Conservation (phyloP, 2,329 filamentous ascomycete species). For the Lasiodiplodia hormozganensis region DNA sequence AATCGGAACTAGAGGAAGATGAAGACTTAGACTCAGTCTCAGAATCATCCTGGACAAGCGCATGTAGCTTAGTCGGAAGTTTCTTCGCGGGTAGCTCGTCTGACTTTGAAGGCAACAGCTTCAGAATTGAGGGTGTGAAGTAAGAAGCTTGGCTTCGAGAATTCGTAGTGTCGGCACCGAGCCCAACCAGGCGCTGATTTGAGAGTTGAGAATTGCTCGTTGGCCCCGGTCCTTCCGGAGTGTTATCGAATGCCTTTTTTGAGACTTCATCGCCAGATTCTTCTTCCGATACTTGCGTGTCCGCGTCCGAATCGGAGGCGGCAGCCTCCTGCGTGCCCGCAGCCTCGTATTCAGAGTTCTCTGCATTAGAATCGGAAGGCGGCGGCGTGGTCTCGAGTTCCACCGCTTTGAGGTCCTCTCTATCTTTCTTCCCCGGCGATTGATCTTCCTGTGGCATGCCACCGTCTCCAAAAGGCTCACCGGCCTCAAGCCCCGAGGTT, state of each 20-base stretch:
- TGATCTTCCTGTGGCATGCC: not conserved
- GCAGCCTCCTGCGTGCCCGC: not conserved
- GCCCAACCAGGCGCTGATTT: not conserved
- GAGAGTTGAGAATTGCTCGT: not conserved
- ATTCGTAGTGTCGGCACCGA: no score
- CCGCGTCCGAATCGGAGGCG: not conserved
- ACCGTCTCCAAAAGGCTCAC: not conserved
- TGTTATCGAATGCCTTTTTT: not conserved
- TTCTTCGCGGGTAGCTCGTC: not conserved
- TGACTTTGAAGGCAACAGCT: not conserved
- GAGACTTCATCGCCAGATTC: not conserved
- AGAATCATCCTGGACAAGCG: not conserved
- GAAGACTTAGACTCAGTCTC: not conserved
- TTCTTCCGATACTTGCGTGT: not conserved
- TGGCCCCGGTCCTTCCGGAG: not conserved
- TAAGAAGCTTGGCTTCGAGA: not conserved
- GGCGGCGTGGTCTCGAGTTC: conserved; percentile 1
- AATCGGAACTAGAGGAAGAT: not conserved
- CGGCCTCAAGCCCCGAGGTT: not conserved
- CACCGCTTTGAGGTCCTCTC: not conserved
- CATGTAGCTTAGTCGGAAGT: not conserved
- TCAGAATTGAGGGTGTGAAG: not conserved
- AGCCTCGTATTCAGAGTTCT: not conserved
- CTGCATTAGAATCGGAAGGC: not conserved
- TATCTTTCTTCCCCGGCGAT: not conserved